These are phyloP conservation scores for Hyphopichia buzzinii DNA, from an alignment of 1,139 yeast genomes.

Conservation along the genomic window DNA sequence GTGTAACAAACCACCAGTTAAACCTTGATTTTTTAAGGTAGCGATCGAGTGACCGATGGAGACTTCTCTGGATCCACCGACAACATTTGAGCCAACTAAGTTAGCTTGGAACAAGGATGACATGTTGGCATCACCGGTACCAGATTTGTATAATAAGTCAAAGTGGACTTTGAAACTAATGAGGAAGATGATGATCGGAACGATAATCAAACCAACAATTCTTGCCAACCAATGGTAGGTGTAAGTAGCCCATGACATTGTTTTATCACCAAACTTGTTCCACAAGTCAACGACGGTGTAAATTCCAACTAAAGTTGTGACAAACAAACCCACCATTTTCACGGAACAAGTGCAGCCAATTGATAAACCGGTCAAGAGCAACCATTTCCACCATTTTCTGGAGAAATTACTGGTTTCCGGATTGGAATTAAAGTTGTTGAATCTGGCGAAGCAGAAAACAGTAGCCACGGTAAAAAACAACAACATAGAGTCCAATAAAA, in stretches of 20 bases:
- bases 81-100: slow-evolving; percentile 73
- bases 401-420: slow-evolving; percentile 50
- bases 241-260: slow-evolving; percentile 50
- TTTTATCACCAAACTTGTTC: slow-evolving; percentile 61
- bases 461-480: slow-evolving; percentile 88
- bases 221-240: slow-evolving; percentile 65
- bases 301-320: slow-evolving; percentile 72
- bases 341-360: slow-evolving; percentile 82
- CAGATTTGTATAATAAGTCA: slow-evolving; percentile 66
- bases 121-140: slow-evolving; percentile 97
- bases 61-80: slow-evolving; percentile 86
- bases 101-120: slow-evolving; percentile 96
- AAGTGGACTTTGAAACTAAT: slow-evolving; percentile 72
- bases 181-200: slow-evolving; percentile 63
- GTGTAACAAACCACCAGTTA: slow-evolving; percentile 89
- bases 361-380: slow-evolving; percentile 68
- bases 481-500: slow-evolving; percentile 93
- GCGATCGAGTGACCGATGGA: slow-evolving; percentile 74
- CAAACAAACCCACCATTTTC: slow-evolving; percentile 81
- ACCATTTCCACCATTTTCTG: slow-evolving; percentile 94
- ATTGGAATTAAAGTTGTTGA: slow-evolving; percentile 65
- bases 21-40: slow-evolving; percentile 86
- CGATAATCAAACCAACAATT: slow-evolving; percentile 53
- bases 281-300: slow-evolving; percentile 74
- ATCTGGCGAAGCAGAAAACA: slow-evolving; percentile 71